A percentile compares a stretch with the other conserved stretches of the same genome.
phyloP scores from a whole-genome alignment of 345 rosid species.

The Eucalyptus cloeziana region DNA sequence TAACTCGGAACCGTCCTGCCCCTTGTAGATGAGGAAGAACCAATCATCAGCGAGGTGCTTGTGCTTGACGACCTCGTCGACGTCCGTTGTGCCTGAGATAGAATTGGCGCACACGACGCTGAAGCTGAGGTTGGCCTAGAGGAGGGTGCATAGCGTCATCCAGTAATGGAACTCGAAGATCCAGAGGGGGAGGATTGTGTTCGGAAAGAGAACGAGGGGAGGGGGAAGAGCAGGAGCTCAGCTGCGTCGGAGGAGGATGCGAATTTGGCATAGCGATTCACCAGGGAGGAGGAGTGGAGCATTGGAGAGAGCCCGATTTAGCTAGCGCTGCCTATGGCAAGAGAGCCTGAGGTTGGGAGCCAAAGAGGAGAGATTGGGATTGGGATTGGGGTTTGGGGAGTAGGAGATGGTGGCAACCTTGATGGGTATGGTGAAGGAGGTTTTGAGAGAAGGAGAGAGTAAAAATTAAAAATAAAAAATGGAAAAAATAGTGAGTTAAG shows the following conservation, averaged over 20 bases:
- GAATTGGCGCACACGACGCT: constrained; percentile 74
- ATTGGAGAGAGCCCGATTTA: background rate
- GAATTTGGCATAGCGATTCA: constrained; percentile 4
- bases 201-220: constrained; percentile 70
- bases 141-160: constrained; percentile 47
- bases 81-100: constrained; percentile 42
- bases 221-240: constrained; percentile 73
- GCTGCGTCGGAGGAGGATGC: constrained; percentile 46
- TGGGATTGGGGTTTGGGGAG: background rate
- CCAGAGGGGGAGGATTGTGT: constrained; percentile 83
- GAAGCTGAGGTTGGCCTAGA: constrained; percentile 75
- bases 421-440: background rate
- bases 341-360: background rate
- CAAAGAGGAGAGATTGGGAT: background rate
- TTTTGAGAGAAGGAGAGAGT: no score
- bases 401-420: background rate
- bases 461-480: accelerated
- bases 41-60: constrained; percentile 75
- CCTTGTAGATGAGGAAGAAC: constrained; percentile 70
- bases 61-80: constrained; percentile 85
- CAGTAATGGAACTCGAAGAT: constrained; percentile 97
- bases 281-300: constrained; percentile 21
- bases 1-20: constrained; percentile 85
- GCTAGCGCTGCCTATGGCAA: background rate
- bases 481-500: no score